Base-by-base conservation (phyloP, 2,329 filamentous ascomycete genomes). In the Epichloe elymi region DNA sequence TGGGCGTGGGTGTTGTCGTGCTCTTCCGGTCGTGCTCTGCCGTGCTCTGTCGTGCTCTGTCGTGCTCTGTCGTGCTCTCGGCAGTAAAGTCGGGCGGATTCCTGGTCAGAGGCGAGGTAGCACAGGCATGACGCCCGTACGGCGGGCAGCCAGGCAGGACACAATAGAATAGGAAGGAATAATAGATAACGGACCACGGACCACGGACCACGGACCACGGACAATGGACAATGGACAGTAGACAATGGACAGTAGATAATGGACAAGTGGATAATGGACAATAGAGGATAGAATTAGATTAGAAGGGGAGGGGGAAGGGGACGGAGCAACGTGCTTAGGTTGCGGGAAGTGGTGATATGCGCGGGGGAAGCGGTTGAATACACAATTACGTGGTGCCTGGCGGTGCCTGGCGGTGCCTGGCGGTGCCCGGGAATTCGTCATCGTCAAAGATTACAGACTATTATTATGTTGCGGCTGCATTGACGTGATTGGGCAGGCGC, bases 81-180 rank as follows among this genome's bases (percentile, higher is more conserved):
- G 54, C 47, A 43, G 49, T 50, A 46, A 36, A 49, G 42, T 55
- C 48, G 54, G 52, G 49, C 43, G 43, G 39, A 30, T 51, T 43
- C 14, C 43, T 45, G 45, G 41, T 50, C 33, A 56, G 51, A 41
- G 50, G 26, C 48, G 48, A 46, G 43, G 53, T 44, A 30, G 40
- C 52, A 47, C 41, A 19, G 49, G 43, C 54, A 55, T 54, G 53
- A 38, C 53, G 45, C 17, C 35, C 30, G 40, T 26, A 48, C 19
- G 30, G 51, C 15, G 40, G 23, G 45, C 26, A 41, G 49, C 26
- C 36, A 49, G 36, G 46, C 10, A 17, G 12, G 33, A 26, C 19
- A 36, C 20, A 41, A 42, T 11, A 41, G 19, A 36, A 15, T 26
- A 4, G 14, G 38, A 23, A 42, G 20, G 39, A 10, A 11, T 3